phyloP scores from a whole-genome alignment of 306 rosid species.

The Inga laurina region DNA sequence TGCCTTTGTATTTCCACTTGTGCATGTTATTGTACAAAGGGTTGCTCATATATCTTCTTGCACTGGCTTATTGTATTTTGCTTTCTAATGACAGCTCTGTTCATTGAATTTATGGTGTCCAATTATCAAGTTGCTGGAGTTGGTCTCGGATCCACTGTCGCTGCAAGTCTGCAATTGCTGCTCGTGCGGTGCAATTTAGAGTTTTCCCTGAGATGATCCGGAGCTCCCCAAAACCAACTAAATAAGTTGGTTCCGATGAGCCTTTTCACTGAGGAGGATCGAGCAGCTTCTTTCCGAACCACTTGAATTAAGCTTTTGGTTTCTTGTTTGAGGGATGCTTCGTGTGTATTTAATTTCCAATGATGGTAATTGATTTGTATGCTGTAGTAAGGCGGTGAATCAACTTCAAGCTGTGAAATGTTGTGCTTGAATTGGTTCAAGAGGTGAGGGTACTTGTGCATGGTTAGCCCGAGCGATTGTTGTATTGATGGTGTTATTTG shows the following conservation, averaged over 20 bases:
- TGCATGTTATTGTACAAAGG: slow-evolving; percentile 11
- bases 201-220: slow-evolving; percentile 27
- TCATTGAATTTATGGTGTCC: slow-evolving; percentile 17
- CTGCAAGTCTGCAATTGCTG: slow-evolving; percentile 32
- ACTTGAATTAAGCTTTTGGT: neutral
- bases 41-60: slow-evolving; percentile 25
- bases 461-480: slow-evolving; percentile 17
- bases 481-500: slow-evolving; percentile 23
- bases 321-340: slow-evolving; percentile 1
- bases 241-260: slow-evolving; percentile 11
- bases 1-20: slow-evolving; percentile 4
- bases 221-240: slow-evolving; percentile 26
- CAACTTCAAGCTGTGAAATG: slow-evolving; percentile 28
- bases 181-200: slow-evolving; percentile 10
- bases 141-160: slow-evolving; percentile 23
- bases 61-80: slow-evolving; percentile 18
- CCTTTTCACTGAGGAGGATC: neutral
- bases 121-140: slow-evolving; percentile 27
- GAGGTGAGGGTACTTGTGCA: neutral
- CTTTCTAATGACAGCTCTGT: slow-evolving; percentile 32
- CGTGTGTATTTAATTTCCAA: slow-evolving; percentile 11
- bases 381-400: slow-evolving; percentile 16
- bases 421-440: slow-evolving; percentile 9
- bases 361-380: slow-evolving; percentile 27
- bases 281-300: neutral